phyloP scores from a whole-genome alignment of 345 rosid species.

The Citrus medica region DNA sequence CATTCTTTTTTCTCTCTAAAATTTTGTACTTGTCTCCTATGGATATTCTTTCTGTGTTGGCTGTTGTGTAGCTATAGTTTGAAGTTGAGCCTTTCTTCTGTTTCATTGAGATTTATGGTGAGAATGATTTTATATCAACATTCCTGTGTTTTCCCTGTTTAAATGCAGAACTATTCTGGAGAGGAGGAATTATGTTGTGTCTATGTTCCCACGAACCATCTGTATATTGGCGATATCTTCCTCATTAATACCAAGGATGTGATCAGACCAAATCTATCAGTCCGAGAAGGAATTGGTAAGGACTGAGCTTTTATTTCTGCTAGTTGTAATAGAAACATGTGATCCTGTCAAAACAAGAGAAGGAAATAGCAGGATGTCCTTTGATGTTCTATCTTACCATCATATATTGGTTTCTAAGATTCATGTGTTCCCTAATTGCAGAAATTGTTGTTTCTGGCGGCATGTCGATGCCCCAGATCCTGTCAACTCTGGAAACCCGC shows the following conservation, averaged over 20 bases:
- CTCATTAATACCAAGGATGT: constrained; percentile 76
- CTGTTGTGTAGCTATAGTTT: neutral
- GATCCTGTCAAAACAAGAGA: neutral
- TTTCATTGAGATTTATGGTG: neutral
- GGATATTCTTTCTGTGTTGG: neutral
- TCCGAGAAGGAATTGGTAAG: constrained; percentile 98
- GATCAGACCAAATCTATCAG: constrained; percentile 91
- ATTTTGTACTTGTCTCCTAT: neutral
- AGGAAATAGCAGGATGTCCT: neutral
- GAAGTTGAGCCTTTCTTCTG: neutral
- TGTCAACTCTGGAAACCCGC: constrained; percentile 58
- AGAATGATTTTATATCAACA: neutral
- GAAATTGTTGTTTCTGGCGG: constrained; percentile 98
- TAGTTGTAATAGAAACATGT: neutral
- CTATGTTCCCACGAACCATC: constrained; percentile 98
- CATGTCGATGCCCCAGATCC: constrained; percentile 95
- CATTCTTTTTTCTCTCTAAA: neutral
- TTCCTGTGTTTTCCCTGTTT: neutral
- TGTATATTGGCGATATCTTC: constrained; percentile 94
- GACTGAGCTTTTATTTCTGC: constrained; percentile 7
- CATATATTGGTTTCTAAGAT: neutral
- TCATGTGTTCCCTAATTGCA: constrained; percentile 34
- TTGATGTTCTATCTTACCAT: neutral
- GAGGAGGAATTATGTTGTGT: constrained; percentile 96
- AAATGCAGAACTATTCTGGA: constrained; percentile 71